Percentiles rank a stretch among this genome's conserved stretches.
phyloP scores from a whole-genome alignment of 108 stramenopile species.

The Cylindrotheca fusiformis region DNA sequence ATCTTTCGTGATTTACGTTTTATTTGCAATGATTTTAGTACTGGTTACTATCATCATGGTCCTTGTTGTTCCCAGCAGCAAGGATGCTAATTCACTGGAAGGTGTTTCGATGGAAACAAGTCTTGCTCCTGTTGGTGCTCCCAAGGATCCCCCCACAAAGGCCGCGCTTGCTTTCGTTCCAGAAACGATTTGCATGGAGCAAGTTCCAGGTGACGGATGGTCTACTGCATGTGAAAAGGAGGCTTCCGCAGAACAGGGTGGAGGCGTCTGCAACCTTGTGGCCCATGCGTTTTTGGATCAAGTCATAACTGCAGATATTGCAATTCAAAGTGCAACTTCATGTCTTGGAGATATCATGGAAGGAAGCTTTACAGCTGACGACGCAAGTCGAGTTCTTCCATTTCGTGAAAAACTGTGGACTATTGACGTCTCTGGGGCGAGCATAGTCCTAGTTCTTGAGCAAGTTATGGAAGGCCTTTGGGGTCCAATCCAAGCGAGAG shows the following conservation, averaged over 20 bases:
- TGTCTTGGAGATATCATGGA: conserved; percentile 25
- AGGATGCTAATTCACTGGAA: neutral
- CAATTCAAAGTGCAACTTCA: conserved; percentile 38
- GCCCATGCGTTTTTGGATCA: conserved; percentile 33
- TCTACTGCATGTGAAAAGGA: neutral
- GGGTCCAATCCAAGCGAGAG: conserved; percentile 9
- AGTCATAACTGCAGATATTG: conserved; percentile 27
- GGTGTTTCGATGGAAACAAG: neutral
- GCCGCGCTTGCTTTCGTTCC: conserved; percentile 2
- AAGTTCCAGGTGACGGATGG: conserved; percentile 3
- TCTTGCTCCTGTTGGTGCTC: neutral
- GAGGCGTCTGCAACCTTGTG: conserved; percentile 41
- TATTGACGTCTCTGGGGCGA: conserved; percentile 26
- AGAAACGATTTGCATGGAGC: conserved; percentile 7
- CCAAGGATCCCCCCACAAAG: neutral
- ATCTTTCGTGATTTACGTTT: neutral
- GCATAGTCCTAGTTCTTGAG: conserved; percentile 36
- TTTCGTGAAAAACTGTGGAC: conserved; percentile 28
- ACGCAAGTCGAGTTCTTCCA: conserved; percentile 32
- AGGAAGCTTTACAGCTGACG: conserved; percentile 20
- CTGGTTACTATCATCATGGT: neutral
- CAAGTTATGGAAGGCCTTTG: conserved; percentile 21
- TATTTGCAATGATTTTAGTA: no score
- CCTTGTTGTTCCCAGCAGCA: neutral
- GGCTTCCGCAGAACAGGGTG: conserved; percentile 11